Conservation (phyloP, 768 basidiomycete genomes). For the Xerocomus brunneocitrinus region DNA sequence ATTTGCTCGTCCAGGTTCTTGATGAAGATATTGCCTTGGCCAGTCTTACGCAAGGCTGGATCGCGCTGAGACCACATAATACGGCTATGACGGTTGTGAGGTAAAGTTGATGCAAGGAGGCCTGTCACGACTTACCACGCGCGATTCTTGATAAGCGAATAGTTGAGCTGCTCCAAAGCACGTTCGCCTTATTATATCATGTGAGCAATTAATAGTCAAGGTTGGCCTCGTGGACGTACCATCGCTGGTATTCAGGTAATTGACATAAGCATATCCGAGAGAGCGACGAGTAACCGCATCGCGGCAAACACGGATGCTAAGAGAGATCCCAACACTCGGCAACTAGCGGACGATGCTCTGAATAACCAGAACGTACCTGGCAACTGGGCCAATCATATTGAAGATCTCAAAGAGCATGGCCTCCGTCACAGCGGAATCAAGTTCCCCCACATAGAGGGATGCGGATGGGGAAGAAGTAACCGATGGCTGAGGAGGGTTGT, state of each 20-base stretch:
- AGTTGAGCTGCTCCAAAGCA: conserved; percentile 98
- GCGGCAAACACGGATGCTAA: conserved; percentile 97
- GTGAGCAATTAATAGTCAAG: not conserved
- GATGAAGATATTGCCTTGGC: conserved; percentile 99
- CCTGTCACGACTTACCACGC: conserved; percentile 63
- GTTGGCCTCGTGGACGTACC: conserved; percentile 45
- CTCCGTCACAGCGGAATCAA: conserved; percentile 96
- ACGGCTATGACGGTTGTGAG: conserved; percentile 49
- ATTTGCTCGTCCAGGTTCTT: conserved; percentile 97
- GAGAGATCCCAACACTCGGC: not conserved
- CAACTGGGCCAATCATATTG: conserved; percentile 99
- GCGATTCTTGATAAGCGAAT: conserved; percentile 96
- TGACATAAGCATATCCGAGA: conserved; percentile 99
- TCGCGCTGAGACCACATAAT: conserved; percentile 99
- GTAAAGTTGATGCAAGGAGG: not conserved
- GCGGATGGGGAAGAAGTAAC: conserved; percentile 71
- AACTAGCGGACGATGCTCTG: not conserved
- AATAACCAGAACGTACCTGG: conserved; percentile 56
- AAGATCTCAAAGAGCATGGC: conserved; percentile 99
- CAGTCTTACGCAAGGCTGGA: conserved; percentile 97
- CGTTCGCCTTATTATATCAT: conserved; percentile 67
- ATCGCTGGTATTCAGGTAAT: conserved; percentile 93
- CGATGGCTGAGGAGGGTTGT: conserved; percentile 51
- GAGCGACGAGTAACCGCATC: conserved; percentile 99
- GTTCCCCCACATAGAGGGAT: conserved; percentile 98